A percentile compares a stretch with the other conserved stretches of the same genome.
These are phyloP conservation scores for Globisporangium radiosum DNA, from an alignment of 352 stramenopile genomes.

Conservation along the genomic window DNA sequence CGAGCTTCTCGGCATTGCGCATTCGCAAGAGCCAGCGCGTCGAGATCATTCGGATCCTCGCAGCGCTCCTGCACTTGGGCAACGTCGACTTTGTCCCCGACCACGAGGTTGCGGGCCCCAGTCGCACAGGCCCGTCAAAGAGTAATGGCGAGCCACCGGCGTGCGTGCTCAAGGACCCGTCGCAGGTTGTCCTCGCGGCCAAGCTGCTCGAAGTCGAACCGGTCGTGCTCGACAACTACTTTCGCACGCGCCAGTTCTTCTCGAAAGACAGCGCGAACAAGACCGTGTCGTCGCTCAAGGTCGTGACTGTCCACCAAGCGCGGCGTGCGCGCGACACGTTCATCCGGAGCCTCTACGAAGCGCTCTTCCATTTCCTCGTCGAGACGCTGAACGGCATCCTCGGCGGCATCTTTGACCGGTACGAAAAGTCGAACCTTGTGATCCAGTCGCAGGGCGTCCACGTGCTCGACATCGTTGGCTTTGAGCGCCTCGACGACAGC, in stretches of 20 bases:
- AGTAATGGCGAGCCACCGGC: conserved; percentile 16
- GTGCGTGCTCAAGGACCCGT: conserved; percentile 59
- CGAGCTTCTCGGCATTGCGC: conserved; percentile 68
- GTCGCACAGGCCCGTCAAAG: conserved; percentile 20
- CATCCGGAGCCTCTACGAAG: conserved; percentile 73
- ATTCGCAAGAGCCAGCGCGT: conserved; percentile 77
- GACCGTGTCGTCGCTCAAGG: conserved; percentile 73
- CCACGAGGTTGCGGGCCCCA: conserved; percentile 19
- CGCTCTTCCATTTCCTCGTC: conserved; percentile 70
- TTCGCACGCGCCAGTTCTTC: conserved; percentile 77
- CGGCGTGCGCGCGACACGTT: conserved; percentile 68
- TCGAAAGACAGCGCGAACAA: conserved; percentile 59
- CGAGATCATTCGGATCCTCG: conserved; percentile 74
- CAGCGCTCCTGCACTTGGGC: conserved; percentile 65
- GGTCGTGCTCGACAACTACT: conserved; percentile 82
- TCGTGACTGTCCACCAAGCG: conserved; percentile 74
- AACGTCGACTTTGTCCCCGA: conserved; percentile 76
- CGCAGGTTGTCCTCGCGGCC: conserved; percentile 56
- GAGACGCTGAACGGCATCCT: conserved; percentile 79
- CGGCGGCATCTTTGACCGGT: conserved; percentile 75
- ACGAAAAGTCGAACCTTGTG: conserved; percentile 80
- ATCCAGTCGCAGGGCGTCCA: conserved; percentile 77
- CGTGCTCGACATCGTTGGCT: conserved; percentile 75
- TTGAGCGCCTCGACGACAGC: conserved; percentile 43
- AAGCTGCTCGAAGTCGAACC: conserved; percentile 73